Evolutionary conservation across 1,284 basidiomycete species (phyloP).

Genomic region (Lentinula novae-zelandiae): DNA sequence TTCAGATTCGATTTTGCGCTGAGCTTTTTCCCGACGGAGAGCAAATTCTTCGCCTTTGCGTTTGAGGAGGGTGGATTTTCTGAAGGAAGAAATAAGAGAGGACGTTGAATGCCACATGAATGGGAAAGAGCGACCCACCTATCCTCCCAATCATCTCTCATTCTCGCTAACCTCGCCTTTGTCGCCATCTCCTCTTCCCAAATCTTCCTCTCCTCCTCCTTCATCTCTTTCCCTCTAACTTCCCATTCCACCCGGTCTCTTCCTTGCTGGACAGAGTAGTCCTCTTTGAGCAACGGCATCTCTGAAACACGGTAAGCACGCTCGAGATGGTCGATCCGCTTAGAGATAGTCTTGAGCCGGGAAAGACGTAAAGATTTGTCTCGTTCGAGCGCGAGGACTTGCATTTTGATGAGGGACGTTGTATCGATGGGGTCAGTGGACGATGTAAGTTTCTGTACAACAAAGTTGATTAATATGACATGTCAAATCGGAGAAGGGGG

Average conservation of each 20-base stretch:
- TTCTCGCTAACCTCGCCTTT: slow-evolving; percentile 75
- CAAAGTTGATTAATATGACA: neutral
- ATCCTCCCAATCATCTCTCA: slow-evolving; percentile 30
- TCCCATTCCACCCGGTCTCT: slow-evolving; percentile 60
- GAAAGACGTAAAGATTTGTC: slow-evolving; percentile 91
- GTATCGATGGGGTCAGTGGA: slow-evolving; percentile 71
- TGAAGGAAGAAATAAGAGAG: neutral
- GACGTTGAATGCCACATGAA: neutral
- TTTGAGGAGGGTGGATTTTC: neutral
- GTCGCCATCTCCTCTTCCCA: slow-evolving; percentile 74
- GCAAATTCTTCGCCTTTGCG: slow-evolving; percentile 72
- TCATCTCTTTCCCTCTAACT: slow-evolving; percentile 47
- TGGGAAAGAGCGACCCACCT: neutral
- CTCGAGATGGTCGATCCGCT: slow-evolving; percentile 95
- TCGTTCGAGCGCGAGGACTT: slow-evolving; percentile 94
- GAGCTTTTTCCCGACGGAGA: slow-evolving; percentile 56
- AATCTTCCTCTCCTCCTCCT: slow-evolving; percentile 57
- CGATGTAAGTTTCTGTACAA: slow-evolving; percentile 6
- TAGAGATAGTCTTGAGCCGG: slow-evolving; percentile 79
- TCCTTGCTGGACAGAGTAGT: slow-evolving; percentile 84
- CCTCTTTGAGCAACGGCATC: slow-evolving; percentile 78
- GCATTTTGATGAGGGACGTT: slow-evolving; percentile 84
- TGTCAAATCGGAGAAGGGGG: too few species aligned
- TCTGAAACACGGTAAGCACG: slow-evolving; percentile 96
- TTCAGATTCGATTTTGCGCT: slow-evolving; percentile 80